Evolutionary conservation across 108 stramenopile species (phyloP).

Genomic region (Conticribra guillardii): DNA sequence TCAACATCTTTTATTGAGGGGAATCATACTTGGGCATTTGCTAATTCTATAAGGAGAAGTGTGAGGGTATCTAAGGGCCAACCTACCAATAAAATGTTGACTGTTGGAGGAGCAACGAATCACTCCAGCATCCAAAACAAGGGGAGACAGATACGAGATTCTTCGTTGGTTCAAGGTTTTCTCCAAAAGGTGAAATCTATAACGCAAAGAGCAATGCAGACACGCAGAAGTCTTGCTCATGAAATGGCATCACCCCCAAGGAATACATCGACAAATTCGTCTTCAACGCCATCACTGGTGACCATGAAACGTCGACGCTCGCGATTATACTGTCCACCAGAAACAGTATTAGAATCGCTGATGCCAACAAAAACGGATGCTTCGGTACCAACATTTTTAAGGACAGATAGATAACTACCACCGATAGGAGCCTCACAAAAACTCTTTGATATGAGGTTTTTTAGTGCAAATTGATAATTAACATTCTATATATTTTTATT

Average conservation of each 20-base stretch:
- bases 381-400: constrained; percentile 10
- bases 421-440: too few species aligned
- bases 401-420: background rate
- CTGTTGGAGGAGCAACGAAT: constrained; percentile 23
- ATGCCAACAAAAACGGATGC: constrained; percentile 1
- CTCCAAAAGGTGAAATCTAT: background rate
- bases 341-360: background rate
- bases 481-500: too few species aligned
- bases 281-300: constrained; percentile 5
- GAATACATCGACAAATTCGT: background rate
- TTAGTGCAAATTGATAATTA: too few species aligned
- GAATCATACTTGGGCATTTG: background rate
- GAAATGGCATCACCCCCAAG: background rate
- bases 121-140: background rate
- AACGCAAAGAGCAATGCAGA: background rate
- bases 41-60: background rate
- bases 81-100: constrained; percentile 18
- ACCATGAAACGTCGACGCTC: constrained; percentile 12
- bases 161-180: background rate
- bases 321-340: background rate
- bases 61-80: constrained; percentile 1
- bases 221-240: background rate
- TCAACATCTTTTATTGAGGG: background rate
- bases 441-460: too few species aligned
- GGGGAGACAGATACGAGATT: background rate